phyloP scores from a whole-genome alignment of 2,329 filamentous ascomycete genomes.

The Macrophomina pseudophaseolina region DNA sequence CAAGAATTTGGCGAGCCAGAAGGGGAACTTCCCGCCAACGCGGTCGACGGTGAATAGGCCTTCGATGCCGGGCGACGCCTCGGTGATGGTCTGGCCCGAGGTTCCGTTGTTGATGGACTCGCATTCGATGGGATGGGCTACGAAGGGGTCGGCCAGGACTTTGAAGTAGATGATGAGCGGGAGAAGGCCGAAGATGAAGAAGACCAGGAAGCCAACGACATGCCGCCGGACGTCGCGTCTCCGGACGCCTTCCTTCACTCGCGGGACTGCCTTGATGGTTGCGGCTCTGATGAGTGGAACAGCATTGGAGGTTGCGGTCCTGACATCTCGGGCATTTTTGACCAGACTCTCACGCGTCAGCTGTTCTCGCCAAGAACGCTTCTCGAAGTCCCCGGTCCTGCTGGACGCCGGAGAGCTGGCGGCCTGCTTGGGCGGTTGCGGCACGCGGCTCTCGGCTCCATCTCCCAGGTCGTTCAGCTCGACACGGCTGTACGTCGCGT shows the following conservation, averaged over 20 bases:
- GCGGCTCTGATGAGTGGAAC: background rate
- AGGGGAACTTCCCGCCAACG: conserved; percentile 35
- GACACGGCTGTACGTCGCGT: background rate
- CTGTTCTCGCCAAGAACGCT: background rate
- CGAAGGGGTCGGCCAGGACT: background rate
- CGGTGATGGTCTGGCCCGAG: background rate
- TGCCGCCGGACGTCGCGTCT: background rate
- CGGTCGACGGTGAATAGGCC: conserved; percentile 38
- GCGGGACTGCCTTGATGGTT: background rate
- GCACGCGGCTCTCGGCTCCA: background rate
- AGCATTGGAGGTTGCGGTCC: background rate
- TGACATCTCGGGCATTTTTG: background rate
- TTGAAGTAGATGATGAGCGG: conserved; percentile 5
- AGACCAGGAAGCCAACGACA: background rate
- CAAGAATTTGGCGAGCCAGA: conserved; percentile 42
- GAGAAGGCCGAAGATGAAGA: conserved; percentile 7
- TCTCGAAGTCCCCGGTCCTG: background rate
- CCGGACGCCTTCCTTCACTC: background rate
- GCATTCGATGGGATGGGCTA: background rate
- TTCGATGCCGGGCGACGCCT: conserved; percentile 4
- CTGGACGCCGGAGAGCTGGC: background rate
- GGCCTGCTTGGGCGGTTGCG: background rate
- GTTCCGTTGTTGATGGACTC: background rate
- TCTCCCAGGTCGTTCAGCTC: background rate
- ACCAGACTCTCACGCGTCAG: background rate